These are phyloP conservation scores for Coemansia furcata DNA, from an alignment of 192 early-diverging fungal genomes.

Conservation along the genomic window DNA sequence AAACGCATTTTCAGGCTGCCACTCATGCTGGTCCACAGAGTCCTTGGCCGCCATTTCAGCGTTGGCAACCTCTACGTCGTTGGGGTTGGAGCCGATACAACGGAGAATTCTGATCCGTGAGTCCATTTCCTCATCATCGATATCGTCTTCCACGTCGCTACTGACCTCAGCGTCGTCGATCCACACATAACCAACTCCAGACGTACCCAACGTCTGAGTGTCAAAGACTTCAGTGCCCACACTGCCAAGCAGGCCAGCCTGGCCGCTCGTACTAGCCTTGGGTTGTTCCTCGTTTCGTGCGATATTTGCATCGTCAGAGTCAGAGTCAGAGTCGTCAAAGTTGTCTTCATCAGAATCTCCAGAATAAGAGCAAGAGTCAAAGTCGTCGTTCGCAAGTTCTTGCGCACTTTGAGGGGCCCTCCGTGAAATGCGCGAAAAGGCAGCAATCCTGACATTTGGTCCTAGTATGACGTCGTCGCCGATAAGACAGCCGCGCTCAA, in stretches of 20 bases:
- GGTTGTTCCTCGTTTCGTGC: neutral
- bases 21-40: constrained; percentile 12
- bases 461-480: constrained; percentile 67
- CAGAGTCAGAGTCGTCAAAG: neutral
- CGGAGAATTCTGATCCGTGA: constrained; percentile 10
- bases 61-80: constrained; percentile 20
- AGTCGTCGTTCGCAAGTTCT: constrained; percentile 17
- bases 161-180: constrained; percentile 55
- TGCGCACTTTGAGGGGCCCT: constrained; percentile 7
- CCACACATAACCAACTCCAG: constrained; percentile 64
- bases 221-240: constrained; percentile 30
- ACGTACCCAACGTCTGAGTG: constrained; percentile 50
- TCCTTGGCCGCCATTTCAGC: constrained; percentile 18
- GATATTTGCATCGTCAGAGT: constrained; percentile 13
- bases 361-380: constrained; percentile 11
- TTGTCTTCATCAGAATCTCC: neutral
- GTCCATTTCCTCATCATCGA: constrained; percentile 12
- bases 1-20: constrained; percentile 51
- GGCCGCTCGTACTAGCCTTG: neutral
- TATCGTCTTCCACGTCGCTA: constrained; percentile 55
- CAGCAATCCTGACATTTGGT: constrained; percentile 64
- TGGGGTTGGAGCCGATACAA: constrained; percentile 24
- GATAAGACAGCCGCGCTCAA: constrained; percentile 76
- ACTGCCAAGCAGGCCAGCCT: neutral
- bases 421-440: constrained; percentile 63